Base-by-base conservation (phyloP, 2,329 filamentous ascomycete genomes). In the Stachybotrys chlorohalonatus region DNA sequence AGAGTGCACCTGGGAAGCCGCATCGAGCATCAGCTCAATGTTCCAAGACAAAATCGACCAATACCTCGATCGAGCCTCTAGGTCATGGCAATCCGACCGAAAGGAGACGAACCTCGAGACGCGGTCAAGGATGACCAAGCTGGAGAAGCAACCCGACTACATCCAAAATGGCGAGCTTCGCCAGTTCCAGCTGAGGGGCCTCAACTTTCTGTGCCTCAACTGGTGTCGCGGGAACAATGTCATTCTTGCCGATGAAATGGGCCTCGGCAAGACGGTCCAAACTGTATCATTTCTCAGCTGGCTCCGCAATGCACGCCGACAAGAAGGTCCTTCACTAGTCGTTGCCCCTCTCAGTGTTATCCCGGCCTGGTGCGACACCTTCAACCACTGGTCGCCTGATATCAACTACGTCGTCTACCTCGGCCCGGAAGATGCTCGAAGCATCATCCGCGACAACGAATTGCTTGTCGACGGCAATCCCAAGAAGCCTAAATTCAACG, bases 241-340 rank as follows among this genome's bases (percentile, higher is more conserved):
- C 66, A 96, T 99, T 63, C 81, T 99, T 53, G 94, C 94, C 51
- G 94, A 99, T 68, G 94, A 99, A 73, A 99, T 99, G 94, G 94
- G 94, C 63, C 80, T 99, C 13, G 94, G 94, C 31, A 99, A 99
- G 75, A 99, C 94, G 0, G 94, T 99, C 0, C 94, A 99, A 73
- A 96, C 93, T 0, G 92, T 99, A 31, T 86, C 93, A 0, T 97
- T 97, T 69, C 87, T 99, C 70, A 96, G 93, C 68, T 99, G 94
- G 93, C 80, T 99, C 57, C 89, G 90, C 54, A 93, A 97, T 71
- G 85, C 91, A 56, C 85, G 93, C 61, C 81, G 80, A 52, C 94
- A 99, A 68, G 89, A 97, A 70, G 94, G 94, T 0, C 94, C 94
- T 0, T 97, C 96, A 66, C 83, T 99, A 48, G 93, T 97, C 56